phyloP scores from a whole-genome alignment of 768 basidiomycete species.

The Lanmaoa pseudosensibilis region DNA sequence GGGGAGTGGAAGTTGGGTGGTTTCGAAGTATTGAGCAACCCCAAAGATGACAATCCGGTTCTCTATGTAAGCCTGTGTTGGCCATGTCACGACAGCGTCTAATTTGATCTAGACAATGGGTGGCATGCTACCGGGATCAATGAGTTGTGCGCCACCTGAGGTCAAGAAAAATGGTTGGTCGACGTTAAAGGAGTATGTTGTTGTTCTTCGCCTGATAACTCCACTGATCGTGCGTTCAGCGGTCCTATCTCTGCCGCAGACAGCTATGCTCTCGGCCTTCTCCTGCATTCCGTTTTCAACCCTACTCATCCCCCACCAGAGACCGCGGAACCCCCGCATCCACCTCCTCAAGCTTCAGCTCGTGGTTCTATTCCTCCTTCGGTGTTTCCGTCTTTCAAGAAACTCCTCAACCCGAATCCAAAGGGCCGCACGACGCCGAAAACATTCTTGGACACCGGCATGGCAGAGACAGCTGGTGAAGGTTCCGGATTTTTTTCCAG shows the following conservation, averaged over 20 bases:
- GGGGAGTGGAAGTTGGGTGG: conserved; percentile 98
- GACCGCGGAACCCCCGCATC: conserved; percentile 69
- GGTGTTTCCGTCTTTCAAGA: conserved; percentile 81
- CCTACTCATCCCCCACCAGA: conserved; percentile 70
- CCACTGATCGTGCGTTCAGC: conserved; percentile 28
- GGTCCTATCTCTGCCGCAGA: conserved; percentile 67
- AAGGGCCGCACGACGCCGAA: conserved; percentile 76
- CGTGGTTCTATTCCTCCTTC: conserved; percentile 73
- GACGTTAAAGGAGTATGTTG: conserved; percentile 70
- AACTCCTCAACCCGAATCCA: conserved; percentile 85
- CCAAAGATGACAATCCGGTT: conserved; percentile 74
- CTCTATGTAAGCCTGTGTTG: conserved; percentile 64
- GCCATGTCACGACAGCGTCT: conserved; percentile 9
- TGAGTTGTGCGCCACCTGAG: conserved; percentile 74
- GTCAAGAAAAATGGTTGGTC: conserved; percentile 88
- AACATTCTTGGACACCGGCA: conserved; percentile 77
- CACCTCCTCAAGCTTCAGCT: conserved; percentile 72
- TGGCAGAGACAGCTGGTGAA: conserved; percentile 58
- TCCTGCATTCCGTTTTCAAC: conserved; percentile 88
- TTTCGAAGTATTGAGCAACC: conserved; percentile 85
- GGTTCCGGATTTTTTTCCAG: conserved; percentile 74
- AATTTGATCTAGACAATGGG: conserved; percentile 58
- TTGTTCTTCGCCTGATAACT: background rate
- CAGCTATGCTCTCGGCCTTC: conserved; percentile 83
- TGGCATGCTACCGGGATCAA: conserved; percentile 59